These are phyloP conservation scores for Apiospora hydei DNA, from an alignment of 2,329 filamentous ascomycete genomes.

Conservation along the genomic window DNA sequence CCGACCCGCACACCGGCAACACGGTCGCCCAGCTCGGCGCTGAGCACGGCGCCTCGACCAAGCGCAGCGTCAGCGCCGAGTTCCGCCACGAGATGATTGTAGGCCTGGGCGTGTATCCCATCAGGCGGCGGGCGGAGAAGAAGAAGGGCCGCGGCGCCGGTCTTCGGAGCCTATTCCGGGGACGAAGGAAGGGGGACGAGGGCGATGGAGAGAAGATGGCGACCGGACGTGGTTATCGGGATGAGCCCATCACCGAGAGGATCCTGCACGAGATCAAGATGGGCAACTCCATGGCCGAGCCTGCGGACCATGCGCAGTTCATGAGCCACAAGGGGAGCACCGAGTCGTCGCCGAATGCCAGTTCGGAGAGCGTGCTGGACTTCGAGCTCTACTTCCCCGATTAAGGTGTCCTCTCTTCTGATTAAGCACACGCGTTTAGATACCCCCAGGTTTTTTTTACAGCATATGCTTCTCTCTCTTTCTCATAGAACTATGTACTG, in stretches of 20 bases:
- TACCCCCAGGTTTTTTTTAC: not conserved
- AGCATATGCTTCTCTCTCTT: not conserved
- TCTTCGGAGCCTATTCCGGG: not conserved
- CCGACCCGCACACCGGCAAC: not conserved
- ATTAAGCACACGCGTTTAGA: not conserved
- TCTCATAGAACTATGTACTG: no score
- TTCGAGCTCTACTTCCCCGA: constrained; percentile 13
- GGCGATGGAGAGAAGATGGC: not conserved
- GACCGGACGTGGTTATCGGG: not conserved
- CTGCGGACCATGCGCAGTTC: not conserved
- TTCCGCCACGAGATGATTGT: constrained; percentile 17
- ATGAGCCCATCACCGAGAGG: not conserved
- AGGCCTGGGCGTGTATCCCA: constrained; percentile 6
- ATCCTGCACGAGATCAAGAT: constrained; percentile 3
- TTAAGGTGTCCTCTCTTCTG: not conserved
- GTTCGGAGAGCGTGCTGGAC: not conserved
- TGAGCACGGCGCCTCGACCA: not conserved
- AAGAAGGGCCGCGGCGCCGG: not conserved
- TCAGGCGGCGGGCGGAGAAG: not conserved
- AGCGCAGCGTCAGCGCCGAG: not conserved
- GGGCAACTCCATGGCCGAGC: not conserved
- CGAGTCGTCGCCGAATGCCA: not conserved
- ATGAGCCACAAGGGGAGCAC: not conserved
- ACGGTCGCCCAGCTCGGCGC: constrained; percentile 9
- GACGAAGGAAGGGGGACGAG: not conserved